These are phyloP conservation scores for Ampelocalamus luodianensis DNA, from an alignment of 176 grass and related monocot genomes.

Conservation along the genomic window DNA sequence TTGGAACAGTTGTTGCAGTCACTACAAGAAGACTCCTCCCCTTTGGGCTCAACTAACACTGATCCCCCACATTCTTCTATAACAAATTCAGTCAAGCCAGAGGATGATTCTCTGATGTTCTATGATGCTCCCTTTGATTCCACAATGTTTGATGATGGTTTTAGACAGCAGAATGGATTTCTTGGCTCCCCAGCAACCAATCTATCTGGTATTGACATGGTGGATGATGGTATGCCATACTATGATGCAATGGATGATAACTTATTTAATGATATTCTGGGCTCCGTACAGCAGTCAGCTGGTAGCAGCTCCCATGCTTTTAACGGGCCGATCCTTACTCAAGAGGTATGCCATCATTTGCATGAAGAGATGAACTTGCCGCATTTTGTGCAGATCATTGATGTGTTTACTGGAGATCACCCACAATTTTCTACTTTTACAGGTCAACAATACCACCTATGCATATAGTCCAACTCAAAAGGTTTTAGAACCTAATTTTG, in stretches of 20 bases:
- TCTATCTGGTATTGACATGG: slow-evolving; percentile 54
- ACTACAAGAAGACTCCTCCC: slow-evolving; percentile 51
- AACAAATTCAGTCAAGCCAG: slow-evolving; percentile 50
- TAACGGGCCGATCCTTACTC: slow-evolving; percentile 45
- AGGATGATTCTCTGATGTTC: slow-evolving; percentile 54
- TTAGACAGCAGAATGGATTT: slow-evolving; percentile 55
- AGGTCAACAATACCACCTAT: slow-evolving; percentile 76
- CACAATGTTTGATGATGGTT: slow-evolving; percentile 50
- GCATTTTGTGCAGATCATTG: slow-evolving; percentile 32
- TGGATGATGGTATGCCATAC: slow-evolving; percentile 63
- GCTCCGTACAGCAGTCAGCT: slow-evolving; percentile 46
- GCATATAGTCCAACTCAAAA: slow-evolving; percentile 57
- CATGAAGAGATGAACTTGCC: slow-evolving; percentile 27
- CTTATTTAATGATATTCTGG: slow-evolving; percentile 59
- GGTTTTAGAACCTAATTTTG: slow-evolving; percentile 67
- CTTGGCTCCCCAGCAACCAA: slow-evolving; percentile 47
- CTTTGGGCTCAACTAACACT: slow-evolving; percentile 37
- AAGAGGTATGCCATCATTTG: slow-evolving; percentile 54
- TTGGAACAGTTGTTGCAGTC: slow-evolving; percentile 49
- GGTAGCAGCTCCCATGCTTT: slow-evolving; percentile 43
- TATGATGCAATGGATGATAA: slow-evolving; percentile 80
- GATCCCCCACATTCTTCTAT: slow-evolving; percentile 22
- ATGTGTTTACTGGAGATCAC: slow-evolving; percentile 47
- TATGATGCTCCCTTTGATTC: slow-evolving; percentile 69
- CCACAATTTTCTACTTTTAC: slow-evolving; percentile 59